Base-by-base conservation (phyloP, 805 yeast species). In the Blastobotrys terrestris region DNA sequence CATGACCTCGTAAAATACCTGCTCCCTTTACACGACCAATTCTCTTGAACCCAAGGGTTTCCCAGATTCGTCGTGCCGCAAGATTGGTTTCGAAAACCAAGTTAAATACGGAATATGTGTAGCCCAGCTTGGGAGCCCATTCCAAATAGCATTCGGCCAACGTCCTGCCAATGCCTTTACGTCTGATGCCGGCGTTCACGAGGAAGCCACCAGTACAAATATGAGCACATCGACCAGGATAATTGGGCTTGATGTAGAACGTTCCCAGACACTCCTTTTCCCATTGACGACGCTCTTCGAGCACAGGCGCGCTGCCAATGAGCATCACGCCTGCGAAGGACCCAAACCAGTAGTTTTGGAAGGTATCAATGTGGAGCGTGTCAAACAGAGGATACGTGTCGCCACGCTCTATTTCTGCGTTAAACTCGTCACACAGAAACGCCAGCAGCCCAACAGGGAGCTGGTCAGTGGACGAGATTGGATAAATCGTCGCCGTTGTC, bases 61-160 rank as follows among this genome's bases (percentile, higher is more conserved):
- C 95, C 71, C 90, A 79, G 45, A 92, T 83, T 55, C 83, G 74
- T 58, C 94, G 74, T 3, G 95, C 94, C 1, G 95, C 84, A 16
- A 79, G 81, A 64, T 94, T 94, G 2, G 95, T 84, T 59, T 91
- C 96, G 67, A 87, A 94, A 2, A 92, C 89, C 53, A 92, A 72
- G 58, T 90, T 89, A 70, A 94, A 87, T 57, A 87, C 79, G 3
- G 87, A 79, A 58, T 89, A 86, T 0, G 92, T 86, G 68, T 87
- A 92, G 2, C 97, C 97, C 42, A 94, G 72, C 56, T 82, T 75
- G 13, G 92, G 92, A 1, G 97, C 89, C 98, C 98, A 94, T 55
- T 85, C 88, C 20, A 91, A 66, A 60, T 81, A 88, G 60, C 95
- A 85, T 61, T 89, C 95, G 15, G 87, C 83, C 56, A 94, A 67